Conservation (phyloP, 2,329 filamentous ascomycete genomes). For the Fulvia fulva region DNA sequence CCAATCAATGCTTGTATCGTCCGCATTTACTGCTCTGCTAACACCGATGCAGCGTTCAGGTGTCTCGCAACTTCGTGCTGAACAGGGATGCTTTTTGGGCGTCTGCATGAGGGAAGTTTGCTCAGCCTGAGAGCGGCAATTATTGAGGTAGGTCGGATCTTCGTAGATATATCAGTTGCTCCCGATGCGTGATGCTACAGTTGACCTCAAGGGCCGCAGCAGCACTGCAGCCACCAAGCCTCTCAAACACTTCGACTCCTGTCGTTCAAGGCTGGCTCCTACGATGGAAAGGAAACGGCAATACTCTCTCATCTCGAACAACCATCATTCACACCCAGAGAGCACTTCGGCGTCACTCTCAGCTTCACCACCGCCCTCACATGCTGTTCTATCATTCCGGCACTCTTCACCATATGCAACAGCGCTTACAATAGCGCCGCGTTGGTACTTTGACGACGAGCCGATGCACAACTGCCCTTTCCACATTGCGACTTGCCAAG, state of each 20-base stretch:
- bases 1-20: too few relatives aligned
- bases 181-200: not conserved
- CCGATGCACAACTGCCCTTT: constrained; percentile 5
- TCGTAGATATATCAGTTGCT: not conserved
- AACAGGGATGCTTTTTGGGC: too few relatives aligned
- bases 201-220: not conserved
- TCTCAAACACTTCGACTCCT: not conserved
- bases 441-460: constrained; percentile 2
- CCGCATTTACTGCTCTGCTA: too few relatives aligned
- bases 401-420: not conserved
- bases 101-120: too few relatives aligned
- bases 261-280: not conserved
- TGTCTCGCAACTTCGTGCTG: too few relatives aligned
- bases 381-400: not conserved
- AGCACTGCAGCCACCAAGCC: not conserved
- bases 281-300: not conserved
- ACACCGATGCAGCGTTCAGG: too few relatives aligned
- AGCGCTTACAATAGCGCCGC: not conserved
- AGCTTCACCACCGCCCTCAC: not conserved
- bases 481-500: constrained; percentile 2
- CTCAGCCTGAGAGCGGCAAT: not conserved
- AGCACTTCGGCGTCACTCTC: not conserved
- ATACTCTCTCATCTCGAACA: not conserved
- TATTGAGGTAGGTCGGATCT: not conserved
- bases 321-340: not conserved